Evolutionary conservation across 768 basidiomycete species (phyloP).

Genomic region (Phylloporus scabripes): DNA sequence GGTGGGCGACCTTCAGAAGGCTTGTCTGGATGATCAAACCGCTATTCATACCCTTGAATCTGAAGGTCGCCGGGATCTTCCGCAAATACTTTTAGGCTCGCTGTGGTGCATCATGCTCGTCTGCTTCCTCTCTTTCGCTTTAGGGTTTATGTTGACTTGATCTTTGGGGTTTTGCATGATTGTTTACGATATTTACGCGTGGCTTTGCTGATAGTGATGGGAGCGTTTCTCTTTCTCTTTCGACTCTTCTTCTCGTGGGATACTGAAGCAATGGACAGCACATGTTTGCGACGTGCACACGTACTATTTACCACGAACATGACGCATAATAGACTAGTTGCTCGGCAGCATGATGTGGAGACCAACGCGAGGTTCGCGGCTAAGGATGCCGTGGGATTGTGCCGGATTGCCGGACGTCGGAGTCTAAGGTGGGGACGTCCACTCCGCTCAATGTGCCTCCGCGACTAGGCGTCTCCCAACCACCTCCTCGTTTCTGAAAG

Average conservation of each 20-base stretch:
- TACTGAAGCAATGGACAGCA: slow-evolving; percentile 9
- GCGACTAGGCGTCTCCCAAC: slow-evolving; percentile 29
- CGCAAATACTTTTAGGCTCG: slow-evolving; percentile 35
- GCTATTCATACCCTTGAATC: slow-evolving; percentile 37
- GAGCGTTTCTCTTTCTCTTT: neutral
- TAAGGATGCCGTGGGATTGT: slow-evolving; percentile 14
- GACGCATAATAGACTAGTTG: neutral
- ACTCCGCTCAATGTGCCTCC: slow-evolving; percentile 29
- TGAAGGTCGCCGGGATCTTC: slow-evolving; percentile 46
- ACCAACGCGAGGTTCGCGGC: slow-evolving; percentile 27
- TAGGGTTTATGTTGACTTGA: slow-evolving; percentile 21
- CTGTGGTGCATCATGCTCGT: slow-evolving; percentile 19
- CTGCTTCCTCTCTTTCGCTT: slow-evolving; percentile 20
- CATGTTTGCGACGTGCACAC: slow-evolving; percentile 3
- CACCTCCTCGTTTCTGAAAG: slow-evolving; percentile 21
- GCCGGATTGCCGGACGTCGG: slow-evolving; percentile 26
- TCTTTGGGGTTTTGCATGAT: slow-evolving; percentile 14
- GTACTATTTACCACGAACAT: slow-evolving; percentile 14
- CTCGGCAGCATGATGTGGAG: neutral
- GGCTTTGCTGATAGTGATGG: neutral
- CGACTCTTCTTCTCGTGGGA: slow-evolving; percentile 17
- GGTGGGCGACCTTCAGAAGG: slow-evolving; percentile 45
- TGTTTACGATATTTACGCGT: slow-evolving; percentile 12
- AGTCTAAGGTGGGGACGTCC: slow-evolving; percentile 19
- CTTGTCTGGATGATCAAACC: slow-evolving; percentile 40